These are phyloP conservation scores for Tetragonia tetragonoides DNA, from an alignment of 148 eudicot genomes.

Conservation along the genomic window DNA sequence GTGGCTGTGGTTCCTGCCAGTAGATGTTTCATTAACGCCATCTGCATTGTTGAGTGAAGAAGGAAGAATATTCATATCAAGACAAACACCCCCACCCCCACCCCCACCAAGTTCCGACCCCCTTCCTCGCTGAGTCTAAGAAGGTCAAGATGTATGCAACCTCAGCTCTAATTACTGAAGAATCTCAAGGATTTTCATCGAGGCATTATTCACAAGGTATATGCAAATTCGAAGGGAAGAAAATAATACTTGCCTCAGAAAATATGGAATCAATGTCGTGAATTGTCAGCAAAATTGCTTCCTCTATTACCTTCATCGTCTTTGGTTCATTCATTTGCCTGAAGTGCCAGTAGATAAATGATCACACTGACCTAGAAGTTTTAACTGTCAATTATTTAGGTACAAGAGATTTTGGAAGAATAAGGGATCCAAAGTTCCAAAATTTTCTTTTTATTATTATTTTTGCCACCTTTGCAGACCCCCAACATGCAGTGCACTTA, in stretches of 20 bases:
- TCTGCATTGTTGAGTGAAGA: conserved; percentile 11
- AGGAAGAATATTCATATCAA: not conserved
- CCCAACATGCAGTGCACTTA: not conserved
- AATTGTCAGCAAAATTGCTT: conserved; percentile 18
- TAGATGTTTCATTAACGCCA: conserved; percentile 12
- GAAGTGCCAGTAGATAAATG: not conserved
- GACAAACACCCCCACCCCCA: not conserved
- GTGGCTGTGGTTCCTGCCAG: conserved; percentile 26
- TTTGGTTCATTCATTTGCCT: conserved; percentile 16
- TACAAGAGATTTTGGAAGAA: not conserved
- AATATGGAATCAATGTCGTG: conserved; percentile 20
- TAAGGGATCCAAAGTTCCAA: not conserved
- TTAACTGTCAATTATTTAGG: not conserved
- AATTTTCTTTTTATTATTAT: not conserved
- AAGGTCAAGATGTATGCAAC: not conserved
- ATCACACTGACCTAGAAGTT: not conserved
- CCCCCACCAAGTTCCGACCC: not conserved
- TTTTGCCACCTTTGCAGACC: too few species aligned
- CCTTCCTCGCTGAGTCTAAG: too few species aligned
- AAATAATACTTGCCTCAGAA: conserved; percentile 15
- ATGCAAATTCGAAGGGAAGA: not conserved
- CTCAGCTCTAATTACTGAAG: not conserved
- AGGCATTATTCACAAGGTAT: not conserved
- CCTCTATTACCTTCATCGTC: conserved; percentile 9
- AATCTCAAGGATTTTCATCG: not conserved